Evolutionary conservation across 306 rosid genomes (phyloP).

Genomic region (Quercus dentata): DNA sequence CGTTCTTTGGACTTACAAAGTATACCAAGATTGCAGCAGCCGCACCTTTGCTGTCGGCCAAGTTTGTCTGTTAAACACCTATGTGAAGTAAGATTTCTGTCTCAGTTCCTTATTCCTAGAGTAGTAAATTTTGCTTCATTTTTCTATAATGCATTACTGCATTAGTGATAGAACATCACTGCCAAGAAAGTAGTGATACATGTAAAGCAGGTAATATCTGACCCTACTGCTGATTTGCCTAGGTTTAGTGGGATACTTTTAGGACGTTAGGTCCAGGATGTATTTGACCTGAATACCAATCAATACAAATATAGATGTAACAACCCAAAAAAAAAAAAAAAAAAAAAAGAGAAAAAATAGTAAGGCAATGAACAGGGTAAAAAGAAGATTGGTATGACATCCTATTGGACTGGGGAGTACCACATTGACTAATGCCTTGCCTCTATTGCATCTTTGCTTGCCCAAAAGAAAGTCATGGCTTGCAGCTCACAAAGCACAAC

Average conservation of each 20-base stretch:
- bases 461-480: not conserved
- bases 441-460: not conserved
- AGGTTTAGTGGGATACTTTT: not conserved
- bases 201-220: not conserved
- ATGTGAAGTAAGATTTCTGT: conserved; percentile 58
- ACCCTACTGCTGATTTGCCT: not conserved
- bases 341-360: too few species aligned
- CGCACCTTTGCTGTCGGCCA: conserved; percentile 82
- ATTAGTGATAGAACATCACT: not conserved
- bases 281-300: not conserved
- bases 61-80: conserved; percentile 69
- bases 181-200: not conserved
- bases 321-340: not conserved
- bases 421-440: not conserved
- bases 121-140: not conserved
- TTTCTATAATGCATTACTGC: not conserved
- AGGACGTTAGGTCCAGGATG: not conserved
- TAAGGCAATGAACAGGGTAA: not conserved
- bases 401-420: not conserved
- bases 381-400: not conserved
- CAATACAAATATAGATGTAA: not conserved
- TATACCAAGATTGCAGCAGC: conserved; percentile 68
- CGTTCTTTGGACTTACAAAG: conserved; percentile 58
- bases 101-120: not conserved
- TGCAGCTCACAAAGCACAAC: not conserved